Base-by-base conservation (phyloP, 371 early-diverging fungal species). In the Entomophthora muscae region DNA sequence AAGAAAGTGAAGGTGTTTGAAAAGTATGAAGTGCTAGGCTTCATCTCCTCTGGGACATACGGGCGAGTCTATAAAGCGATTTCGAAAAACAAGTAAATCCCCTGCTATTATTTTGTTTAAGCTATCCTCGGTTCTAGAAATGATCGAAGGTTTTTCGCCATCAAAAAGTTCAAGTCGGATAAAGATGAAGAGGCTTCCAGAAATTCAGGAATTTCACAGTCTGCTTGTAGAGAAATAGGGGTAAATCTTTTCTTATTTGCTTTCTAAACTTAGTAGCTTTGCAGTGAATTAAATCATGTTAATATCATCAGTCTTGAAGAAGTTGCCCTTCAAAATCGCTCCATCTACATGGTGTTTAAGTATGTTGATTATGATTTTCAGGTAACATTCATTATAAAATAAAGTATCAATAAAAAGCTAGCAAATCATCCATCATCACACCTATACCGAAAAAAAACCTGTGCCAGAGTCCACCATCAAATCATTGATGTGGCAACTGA, bases 151-250 rank as follows among this genome's bases (percentile, higher is more conserved):
- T 80, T 83, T 64, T 88, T 81, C 68, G 92, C 90, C 13, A 93
- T 95, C 61, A 95, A 95, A 69, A 89, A 90, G 76, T 95, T 95
- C 71, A 95, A 93, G 68, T 90, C 93, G 13, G 95, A 95, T 66
- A 83, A 89, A 65, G 95, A 92, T 67, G 92, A 90, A 32, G 90
- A 91, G 66, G 75, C 76, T 0, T 78, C 85, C 55, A 79, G 83
- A 22, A 78, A 82, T 52, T 82, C 81, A 5, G 95, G 93, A 28
- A 89, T 95, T 57, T 93, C 93, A 2, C 95, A 95, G 66, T 91
- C 92, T 3, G n/a, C n/a, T n/a, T n/a, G n/a, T n/a, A n/a, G n/a
- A n/a, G n/a, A n/a, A n/a, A n/a, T n/a, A n/a, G n/a, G 95, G 94
- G 1, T 90, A 88, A 66, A 17, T 53, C 13, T 0, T 24, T 24